Evolutionary conservation across 768 basidiomycete species (phyloP).

Genomic region (Boletus pseudopeckii): DNA sequence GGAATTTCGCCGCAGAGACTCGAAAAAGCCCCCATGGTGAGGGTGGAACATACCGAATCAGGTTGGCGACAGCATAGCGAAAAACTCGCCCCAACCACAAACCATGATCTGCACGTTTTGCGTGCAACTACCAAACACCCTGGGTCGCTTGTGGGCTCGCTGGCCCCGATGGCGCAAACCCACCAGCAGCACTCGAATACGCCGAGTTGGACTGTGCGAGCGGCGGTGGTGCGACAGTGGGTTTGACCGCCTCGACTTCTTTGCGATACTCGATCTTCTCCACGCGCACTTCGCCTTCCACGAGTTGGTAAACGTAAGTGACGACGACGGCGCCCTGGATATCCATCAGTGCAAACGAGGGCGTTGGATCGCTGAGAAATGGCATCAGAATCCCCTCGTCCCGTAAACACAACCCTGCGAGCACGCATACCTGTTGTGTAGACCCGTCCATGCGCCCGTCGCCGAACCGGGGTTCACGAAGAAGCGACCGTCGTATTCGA

Average conservation of each 20-base stretch:
- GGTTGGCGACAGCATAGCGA: background rate
- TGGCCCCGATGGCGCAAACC: conserved; percentile 19
- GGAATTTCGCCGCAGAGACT: background rate
- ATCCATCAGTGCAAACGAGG: conserved; percentile 97
- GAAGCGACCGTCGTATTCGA: conserved; percentile 87
- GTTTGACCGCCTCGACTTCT: conserved; percentile 43
- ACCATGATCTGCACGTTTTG: background rate
- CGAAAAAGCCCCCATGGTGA: background rate
- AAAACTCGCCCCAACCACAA: background rate
- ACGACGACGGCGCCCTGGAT: conserved; percentile 96
- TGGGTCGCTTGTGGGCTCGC: conserved; percentile 27
- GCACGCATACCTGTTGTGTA: conserved; percentile 10
- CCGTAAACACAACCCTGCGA: background rate
- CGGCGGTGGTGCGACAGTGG: conserved; percentile 16
- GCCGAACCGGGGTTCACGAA: conserved; percentile 96
- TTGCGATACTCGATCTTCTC: conserved; percentile 87
- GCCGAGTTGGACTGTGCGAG: conserved; percentile 31
- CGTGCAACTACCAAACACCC: conserved; percentile 24
- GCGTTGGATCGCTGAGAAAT: conserved; percentile 68
- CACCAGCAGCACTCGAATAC: conserved; percentile 29
- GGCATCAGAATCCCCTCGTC: background rate
- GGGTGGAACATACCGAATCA: background rate
- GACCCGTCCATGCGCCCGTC: conserved; percentile 89
- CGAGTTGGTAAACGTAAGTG: conserved; percentile 94
- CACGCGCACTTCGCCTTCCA: conserved; percentile 90